phyloP scores from a whole-genome alignment of 805 yeast genomes.

The Jamesozyma hellenica region DNA sequence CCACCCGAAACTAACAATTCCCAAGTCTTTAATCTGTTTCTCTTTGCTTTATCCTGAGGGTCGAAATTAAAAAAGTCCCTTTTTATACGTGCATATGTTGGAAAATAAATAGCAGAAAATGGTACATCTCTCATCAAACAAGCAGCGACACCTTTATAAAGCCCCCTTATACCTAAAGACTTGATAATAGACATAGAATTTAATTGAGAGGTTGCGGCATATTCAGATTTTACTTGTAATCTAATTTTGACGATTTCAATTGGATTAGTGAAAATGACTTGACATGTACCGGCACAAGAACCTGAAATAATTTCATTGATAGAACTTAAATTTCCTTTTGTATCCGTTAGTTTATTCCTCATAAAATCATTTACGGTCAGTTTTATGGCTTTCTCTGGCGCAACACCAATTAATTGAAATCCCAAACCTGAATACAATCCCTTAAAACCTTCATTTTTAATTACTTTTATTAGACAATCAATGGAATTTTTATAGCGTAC shows the following conservation, averaged over 20 bases:
- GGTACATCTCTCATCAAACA: slow-evolving; percentile 93
- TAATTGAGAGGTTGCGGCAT: slow-evolving; percentile 30
- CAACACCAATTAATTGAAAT: slow-evolving; percentile 93
- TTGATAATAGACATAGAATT: slow-evolving; percentile 54
- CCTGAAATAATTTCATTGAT: slow-evolving; percentile 77
- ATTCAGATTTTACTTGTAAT: slow-evolving; percentile 84
- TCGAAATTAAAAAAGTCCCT: slow-evolving; percentile 73
- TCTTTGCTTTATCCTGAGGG: slow-evolving; percentile 51
- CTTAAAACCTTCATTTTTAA: slow-evolving; percentile 64
- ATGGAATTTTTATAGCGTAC: slow-evolving; percentile 66
- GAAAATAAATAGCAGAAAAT: slow-evolving; percentile 93
- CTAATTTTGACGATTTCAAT: slow-evolving; percentile 91
- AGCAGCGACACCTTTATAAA: slow-evolving; percentile 86
- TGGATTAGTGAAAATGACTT: slow-evolving; percentile 92
- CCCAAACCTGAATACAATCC: slow-evolving; percentile 90
- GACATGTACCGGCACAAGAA: slow-evolving; percentile 92
- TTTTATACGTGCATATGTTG: slow-evolving; percentile 90
- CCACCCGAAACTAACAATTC: slow-evolving; percentile 85
- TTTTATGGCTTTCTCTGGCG: slow-evolving; percentile 96
- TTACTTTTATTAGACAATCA: slow-evolving; percentile 76
- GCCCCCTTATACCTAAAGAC: slow-evolving; percentile 71
- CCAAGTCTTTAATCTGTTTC: slow-evolving; percentile 60
- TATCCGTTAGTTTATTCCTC: slow-evolving; percentile 58
- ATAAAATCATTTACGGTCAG: slow-evolving; percentile 86
- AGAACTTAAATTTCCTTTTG: slow-evolving; percentile 38